Evolutionary conservation across 176 grass and related monocot genomes (phyloP).

Genomic region (Phyllostachys edulis): DNA sequence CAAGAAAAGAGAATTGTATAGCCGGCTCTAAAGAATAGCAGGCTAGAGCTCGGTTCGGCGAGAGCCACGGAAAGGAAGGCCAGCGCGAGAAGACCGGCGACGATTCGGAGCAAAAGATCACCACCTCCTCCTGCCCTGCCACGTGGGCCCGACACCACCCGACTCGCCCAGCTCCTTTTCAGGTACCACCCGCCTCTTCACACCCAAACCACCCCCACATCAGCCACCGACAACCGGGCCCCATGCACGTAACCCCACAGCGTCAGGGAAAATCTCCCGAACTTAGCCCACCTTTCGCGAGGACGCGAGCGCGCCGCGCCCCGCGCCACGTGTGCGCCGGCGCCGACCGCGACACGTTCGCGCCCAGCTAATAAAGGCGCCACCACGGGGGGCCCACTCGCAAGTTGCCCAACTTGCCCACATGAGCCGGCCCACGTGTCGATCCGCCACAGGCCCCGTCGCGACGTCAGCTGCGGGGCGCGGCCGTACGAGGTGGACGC

Average conservation of each 20-base stretch:
- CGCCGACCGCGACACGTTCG: constrained; percentile 12
- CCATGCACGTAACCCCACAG: not conserved
- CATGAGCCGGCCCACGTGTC: constrained; percentile 37
- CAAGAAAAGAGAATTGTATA: not conserved
- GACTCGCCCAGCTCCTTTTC: not conserved
- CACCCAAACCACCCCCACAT: not conserved
- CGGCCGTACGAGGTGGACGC: not conserved
- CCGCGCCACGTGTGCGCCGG: not conserved
- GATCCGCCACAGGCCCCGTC: not conserved
- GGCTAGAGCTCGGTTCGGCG: not conserved
- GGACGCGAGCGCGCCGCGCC: not conserved
- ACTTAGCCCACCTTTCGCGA: not conserved
- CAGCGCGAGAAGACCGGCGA: not conserved
- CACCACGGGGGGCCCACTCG: not conserved
- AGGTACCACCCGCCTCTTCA: not conserved
- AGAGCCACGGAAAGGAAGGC: not conserved
- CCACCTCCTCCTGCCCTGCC: not conserved
- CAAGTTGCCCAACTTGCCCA: constrained; percentile 46
- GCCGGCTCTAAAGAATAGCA: not conserved
- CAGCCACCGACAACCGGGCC: not conserved
- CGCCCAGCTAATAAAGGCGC: not conserved
- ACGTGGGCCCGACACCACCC: not conserved
- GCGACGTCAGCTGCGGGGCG: not conserved
- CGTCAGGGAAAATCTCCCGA: not conserved
- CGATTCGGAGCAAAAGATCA: not conserved